Evolutionary conservation across 768 basidiomycete genomes (phyloP).

Genomic region (Favolaschia claudopus): DNA sequence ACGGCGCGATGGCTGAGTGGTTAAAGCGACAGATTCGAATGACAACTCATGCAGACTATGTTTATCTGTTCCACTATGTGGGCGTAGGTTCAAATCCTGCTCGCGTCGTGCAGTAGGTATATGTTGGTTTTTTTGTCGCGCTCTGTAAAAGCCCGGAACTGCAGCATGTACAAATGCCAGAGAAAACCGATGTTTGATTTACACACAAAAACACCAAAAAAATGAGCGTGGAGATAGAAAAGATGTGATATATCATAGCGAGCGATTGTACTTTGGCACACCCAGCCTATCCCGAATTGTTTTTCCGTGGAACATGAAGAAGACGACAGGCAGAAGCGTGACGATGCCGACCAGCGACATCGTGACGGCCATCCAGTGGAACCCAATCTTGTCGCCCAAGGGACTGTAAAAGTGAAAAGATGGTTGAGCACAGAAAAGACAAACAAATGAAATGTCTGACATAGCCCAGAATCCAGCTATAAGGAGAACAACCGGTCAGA

Average conservation of each 20-base stretch:
- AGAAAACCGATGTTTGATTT: not conserved
- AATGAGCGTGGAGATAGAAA: not conserved
- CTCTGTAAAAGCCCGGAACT: not conserved
- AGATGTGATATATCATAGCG: not conserved
- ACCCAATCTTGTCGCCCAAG: slow-evolving; percentile 17
- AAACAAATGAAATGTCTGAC: not conserved
- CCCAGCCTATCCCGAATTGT: slow-evolving; percentile 16
- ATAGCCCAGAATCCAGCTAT: slow-evolving; percentile 20
- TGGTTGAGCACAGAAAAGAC: no score
- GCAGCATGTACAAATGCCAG: not conserved
- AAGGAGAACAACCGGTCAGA: not conserved
- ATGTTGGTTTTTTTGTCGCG: not conserved
- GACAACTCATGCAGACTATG: not conserved
- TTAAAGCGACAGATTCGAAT: slow-evolving; percentile 22
- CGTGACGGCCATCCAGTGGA: slow-evolving; percentile 13
- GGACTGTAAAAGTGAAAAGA: not conserved
- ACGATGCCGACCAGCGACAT: slow-evolving; percentile 12
- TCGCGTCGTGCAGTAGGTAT: not conserved
- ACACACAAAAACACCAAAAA: not conserved
- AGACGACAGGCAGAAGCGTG: slow-evolving; percentile 9
- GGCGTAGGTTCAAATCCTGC: slow-evolving; percentile 18
- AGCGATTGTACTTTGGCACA: slow-evolving; percentile 2
- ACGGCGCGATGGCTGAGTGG: slow-evolving; percentile 18
- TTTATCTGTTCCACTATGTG: slow-evolving; percentile 11
- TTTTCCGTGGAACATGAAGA: slow-evolving; percentile 19